Evolutionary conservation across 176 grass and related monocot genomes (phyloP), one percentile per base, ranked within the genome.

Genomic region (Oryza glaberrima): DNA sequence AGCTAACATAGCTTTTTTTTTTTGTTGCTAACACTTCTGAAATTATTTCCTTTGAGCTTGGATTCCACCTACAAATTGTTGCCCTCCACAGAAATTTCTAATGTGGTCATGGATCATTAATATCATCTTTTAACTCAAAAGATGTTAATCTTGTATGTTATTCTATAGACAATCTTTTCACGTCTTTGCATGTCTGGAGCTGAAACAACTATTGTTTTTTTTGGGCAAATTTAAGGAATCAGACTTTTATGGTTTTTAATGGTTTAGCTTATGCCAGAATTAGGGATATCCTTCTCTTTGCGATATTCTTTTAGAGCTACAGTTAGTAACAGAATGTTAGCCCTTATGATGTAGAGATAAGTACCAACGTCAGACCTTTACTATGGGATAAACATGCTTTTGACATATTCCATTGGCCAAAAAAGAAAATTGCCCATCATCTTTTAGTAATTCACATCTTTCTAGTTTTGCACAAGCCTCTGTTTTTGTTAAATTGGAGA

Each of bases 11-110:
- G 11, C 4, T 15, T 32, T 84, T 54, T 22, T 22, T 16, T 77
- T 78, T n/a, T 60, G 19, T 51, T 71, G 20, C 30, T 66, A n/a
- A 45, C 49, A 4, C 32, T 79, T 79, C 20, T 60, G 69, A 69
- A 84, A 75, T 75, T 12, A 60, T 35, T 68, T 60, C 15, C n/a
- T 78, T 43, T 64, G 74, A 72, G 17, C 30, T 83, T 7, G 17
- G 6, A 48, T 41, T 41, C 40, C 1, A 41, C 40, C 6, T 41
- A 41, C 40, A 41, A 41, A 41, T 41, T 41, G 40, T 41, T 40
- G 40, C 1, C 40, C 40, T 41, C 40, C 7, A 41, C 1, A 41
- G 40, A 41, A 41, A 41, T 41, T 41, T 41, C 40, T 41, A 41
- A 83, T 70, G 20, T 41, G 73, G 7, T 60, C 63, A 83, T 70